Evolutionary conservation across 805 yeast genomes (phyloP).

Genomic region (Nakazawaea holstii): DNA sequence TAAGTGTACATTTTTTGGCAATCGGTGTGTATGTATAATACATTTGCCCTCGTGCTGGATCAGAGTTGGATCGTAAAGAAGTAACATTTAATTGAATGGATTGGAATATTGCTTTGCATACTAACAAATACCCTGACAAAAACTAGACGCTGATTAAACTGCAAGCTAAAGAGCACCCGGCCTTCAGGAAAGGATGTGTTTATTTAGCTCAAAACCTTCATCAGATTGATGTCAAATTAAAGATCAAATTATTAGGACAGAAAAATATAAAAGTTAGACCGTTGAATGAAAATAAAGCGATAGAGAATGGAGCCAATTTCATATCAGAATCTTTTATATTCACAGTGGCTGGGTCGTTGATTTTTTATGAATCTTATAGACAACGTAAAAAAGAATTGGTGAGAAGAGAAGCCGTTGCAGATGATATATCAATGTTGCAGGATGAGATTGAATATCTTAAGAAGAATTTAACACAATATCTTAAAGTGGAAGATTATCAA

Average conservation of each 20-base stretch:
- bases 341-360: conserved; percentile 72
- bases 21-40: background rate
- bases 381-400: conserved; percentile 57
- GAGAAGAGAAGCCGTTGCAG: conserved; percentile 62
- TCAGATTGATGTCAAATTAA: conserved; percentile 53
- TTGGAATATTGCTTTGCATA: background rate
- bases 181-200: conserved; percentile 59
- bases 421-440: conserved; percentile 65
- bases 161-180: conserved; percentile 69
- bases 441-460: conserved; percentile 60
- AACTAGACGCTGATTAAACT: conserved; percentile 55
- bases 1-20: conserved; percentile 17
- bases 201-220: conserved; percentile 69
- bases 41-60: background rate
- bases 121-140: conserved; percentile 7
- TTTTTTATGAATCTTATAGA: conserved; percentile 66
- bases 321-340: conserved; percentile 75
- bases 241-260: conserved; percentile 56
- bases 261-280: conserved; percentile 59
- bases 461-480: conserved; percentile 38
- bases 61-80: too few relatives aligned
- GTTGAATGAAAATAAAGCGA: conserved; percentile 74
- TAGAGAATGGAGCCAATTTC: conserved; percentile 77
- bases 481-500: conserved; percentile 42
- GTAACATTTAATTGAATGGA: background rate